Evolutionary conservation across 1,139 yeast species (phyloP), one percentile per base, ranked within the genome.

Genomic region (Chernovozyma aurita): DNA sequence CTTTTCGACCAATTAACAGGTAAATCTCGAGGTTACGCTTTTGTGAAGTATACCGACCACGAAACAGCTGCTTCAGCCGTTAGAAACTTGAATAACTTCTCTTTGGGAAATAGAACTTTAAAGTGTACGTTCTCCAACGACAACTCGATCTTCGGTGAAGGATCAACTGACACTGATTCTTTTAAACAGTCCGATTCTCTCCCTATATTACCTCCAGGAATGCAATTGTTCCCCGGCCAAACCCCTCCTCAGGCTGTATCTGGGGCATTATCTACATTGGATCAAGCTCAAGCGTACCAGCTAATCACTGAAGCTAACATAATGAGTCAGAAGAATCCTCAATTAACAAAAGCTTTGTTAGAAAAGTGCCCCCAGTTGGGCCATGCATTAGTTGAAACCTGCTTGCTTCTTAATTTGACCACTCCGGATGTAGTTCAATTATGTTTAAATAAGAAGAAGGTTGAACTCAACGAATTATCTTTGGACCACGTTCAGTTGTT

Each of bases 61-160:
- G 95, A 85, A 48, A 85, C 96, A 0, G 96, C 97, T 1, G 80
- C 86, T 2, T 81, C 94, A 13, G 97, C 97, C 0, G 95, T 88
- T 15, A 68, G 97, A 41, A 92, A 90, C 60, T 65, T 90, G 47
- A 85, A 86, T 57, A 85, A 86, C 46, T 82, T 83, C 61, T 72
- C 76, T 22, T 75, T 90, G 33, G 95, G 95, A 1, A 76, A 78
- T 40, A 65, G 95, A 42, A 67, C 65, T 32, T 61, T 90, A 35
- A 78, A 83, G 46, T 94, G 95, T 48, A 85, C 86, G 18, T 82
- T 80, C 53, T 67, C 88, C 32, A 60, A 65, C 38, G 82, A 73
- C 50, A 58, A 49, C 31, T 37, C 44, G 26, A 38, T 47, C 7
- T n/a, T 26, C 9, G 7, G 11, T 7, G 29, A 26, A 16, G 27